These are phyloP conservation scores for Ajuga reptans DNA, from an alignment of 305 asterid species.

Conservation along the genomic window DNA sequence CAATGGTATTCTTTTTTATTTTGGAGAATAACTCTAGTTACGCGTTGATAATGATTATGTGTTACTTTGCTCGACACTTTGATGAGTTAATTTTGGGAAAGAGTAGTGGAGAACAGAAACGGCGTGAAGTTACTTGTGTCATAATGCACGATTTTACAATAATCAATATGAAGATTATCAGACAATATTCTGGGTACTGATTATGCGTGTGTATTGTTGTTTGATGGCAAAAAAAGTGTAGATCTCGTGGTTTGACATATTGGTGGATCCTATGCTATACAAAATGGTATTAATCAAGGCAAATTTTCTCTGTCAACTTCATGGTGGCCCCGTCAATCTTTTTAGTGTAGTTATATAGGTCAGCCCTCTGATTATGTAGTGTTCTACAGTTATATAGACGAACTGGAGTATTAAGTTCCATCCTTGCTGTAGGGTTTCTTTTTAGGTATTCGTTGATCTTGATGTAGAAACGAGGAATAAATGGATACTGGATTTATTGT, in stretches of 20 bases:
- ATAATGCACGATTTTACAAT: not conserved
- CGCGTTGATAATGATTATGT: not conserved
- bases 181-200: not conserved
- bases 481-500: not conserved
- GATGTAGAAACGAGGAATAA: slow-evolving; percentile 13
- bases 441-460: not conserved
- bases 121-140: not conserved
- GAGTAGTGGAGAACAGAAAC: not conserved
- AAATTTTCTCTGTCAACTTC: not conserved
- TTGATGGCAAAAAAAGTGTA: not conserved
- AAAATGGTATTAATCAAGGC: not conserved
- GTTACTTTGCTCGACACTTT: slow-evolving; percentile 3
- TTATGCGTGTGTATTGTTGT: not conserved
- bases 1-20: not conserved
- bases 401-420: not conserved
- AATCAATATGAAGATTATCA: not conserved
- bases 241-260: not conserved
- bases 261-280: not conserved
- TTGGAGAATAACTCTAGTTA: not conserved
- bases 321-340: not conserved
- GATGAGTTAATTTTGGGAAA: not conserved
- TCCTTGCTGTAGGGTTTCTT: not conserved
- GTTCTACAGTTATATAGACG: not conserved
- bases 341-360: not conserved
- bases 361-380: not conserved